A percentile compares a stretch with the other conserved stretches of the same genome.
These are phyloP conservation scores for Alternaria brassicae DNA, from an alignment of 2,329 filamentous ascomycete genomes.

Conservation along the genomic window DNA sequence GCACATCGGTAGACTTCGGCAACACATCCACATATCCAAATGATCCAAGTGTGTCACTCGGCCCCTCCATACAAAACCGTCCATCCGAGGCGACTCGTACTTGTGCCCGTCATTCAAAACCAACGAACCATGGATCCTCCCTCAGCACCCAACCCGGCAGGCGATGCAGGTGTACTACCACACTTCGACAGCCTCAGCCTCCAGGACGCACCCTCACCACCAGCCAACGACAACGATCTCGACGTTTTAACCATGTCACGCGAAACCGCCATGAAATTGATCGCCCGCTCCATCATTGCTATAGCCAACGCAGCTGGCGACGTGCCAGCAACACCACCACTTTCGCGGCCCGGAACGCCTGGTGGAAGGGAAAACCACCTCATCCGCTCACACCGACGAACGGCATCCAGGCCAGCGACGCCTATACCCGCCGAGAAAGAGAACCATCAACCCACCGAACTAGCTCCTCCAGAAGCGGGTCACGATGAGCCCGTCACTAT, in stretches of 20 bases:
- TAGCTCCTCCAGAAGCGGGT: conserved; percentile 60
- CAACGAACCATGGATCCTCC: conserved; percentile 42
- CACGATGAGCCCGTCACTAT: conserved; percentile 57
- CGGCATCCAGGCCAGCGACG: conserved; percentile 49
- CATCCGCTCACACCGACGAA: conserved; percentile 40
- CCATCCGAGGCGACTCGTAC: conserved; percentile 38
- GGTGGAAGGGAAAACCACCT: conserved; percentile 38
- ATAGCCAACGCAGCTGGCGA: conserved; percentile 78
- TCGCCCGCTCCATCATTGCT: conserved; percentile 66
- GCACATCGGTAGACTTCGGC: conserved; percentile 35
- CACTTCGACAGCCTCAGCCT: conserved; percentile 42
- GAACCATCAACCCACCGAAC: conserved; percentile 48
- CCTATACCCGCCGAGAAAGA: conserved; percentile 52
- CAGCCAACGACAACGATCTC: conserved; percentile 56
- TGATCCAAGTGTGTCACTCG: conserved; percentile 45
- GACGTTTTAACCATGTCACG: conserved; percentile 78
- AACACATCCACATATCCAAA: conserved; percentile 30
- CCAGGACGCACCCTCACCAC: conserved; percentile 50
- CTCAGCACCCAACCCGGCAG: conserved; percentile 51
- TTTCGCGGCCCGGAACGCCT: conserved; percentile 68
- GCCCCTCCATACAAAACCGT: conserved; percentile 39
- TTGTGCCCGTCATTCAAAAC: conserved; percentile 32
- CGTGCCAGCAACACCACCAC: conserved; percentile 79
- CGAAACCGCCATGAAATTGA: conserved; percentile 76
- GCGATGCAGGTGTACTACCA: conserved; percentile 51